phyloP scores from a whole-genome alignment of 2,329 filamentous ascomycete species.

The Fulvia fulva region DNA sequence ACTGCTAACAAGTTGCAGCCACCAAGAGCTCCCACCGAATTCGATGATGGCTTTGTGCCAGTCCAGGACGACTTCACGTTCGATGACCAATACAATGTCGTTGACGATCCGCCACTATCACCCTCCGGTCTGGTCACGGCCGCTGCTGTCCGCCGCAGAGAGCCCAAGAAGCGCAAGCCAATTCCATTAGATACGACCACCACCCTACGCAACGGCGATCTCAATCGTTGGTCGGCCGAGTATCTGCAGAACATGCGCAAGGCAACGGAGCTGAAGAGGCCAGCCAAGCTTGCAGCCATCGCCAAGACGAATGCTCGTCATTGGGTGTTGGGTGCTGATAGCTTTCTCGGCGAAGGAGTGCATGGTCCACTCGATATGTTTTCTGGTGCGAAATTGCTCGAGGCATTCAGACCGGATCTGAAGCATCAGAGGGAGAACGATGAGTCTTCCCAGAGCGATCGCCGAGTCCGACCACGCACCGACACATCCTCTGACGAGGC shows the following conservation, averaged over 20 bases:
- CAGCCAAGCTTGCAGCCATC: slow-evolving; percentile 37
- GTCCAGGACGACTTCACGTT: slow-evolving; percentile 19
- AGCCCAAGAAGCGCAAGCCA: slow-evolving; percentile 30
- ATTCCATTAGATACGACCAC: slow-evolving; percentile 48
- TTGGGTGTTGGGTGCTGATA: slow-evolving; percentile 55
- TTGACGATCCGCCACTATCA: slow-evolving; percentile 18
- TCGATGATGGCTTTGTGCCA: slow-evolving; percentile 34
- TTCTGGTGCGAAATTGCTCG: slow-evolving; percentile 53
- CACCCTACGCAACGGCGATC: slow-evolving; percentile 53
- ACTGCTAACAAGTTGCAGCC: neutral
- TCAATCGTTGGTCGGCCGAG: slow-evolving; percentile 55
- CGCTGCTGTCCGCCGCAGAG: slow-evolving; percentile 39
- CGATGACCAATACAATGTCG: slow-evolving; percentile 18
- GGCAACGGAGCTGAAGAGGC: slow-evolving; percentile 43
- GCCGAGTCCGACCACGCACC: slow-evolving; percentile 32
- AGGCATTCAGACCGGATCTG: slow-evolving; percentile 37
- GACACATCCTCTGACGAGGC: slow-evolving; percentile 33
- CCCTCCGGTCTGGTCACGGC: slow-evolving; percentile 34
- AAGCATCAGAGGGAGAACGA: slow-evolving; percentile 29
- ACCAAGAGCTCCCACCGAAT: neutral
- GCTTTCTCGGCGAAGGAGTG: slow-evolving; percentile 40
- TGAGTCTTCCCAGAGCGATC: slow-evolving; percentile 25
- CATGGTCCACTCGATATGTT: slow-evolving; percentile 56
- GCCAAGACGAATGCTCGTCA: slow-evolving; percentile 61
- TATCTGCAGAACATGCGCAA: slow-evolving; percentile 60